Evolutionary conservation across 495 filamentous ascomycete species (phyloP).

Genomic region (Penicillium malachiteum): DNA sequence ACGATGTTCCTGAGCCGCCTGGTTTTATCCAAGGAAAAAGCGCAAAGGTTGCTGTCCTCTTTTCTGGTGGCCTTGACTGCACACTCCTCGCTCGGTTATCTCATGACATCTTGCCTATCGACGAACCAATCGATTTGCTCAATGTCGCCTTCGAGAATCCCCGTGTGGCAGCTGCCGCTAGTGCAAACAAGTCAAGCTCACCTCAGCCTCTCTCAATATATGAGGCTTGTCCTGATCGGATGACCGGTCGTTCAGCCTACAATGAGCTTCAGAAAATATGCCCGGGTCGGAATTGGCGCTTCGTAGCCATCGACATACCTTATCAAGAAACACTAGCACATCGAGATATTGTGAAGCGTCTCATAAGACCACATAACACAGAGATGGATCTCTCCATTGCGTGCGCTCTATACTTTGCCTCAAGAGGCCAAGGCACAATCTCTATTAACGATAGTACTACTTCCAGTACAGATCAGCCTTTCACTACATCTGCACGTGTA

Average conservation of each 20-base stretch:
- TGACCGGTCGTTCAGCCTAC: constrained; percentile 76
- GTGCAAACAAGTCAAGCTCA: constrained; percentile 11
- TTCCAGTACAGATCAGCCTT: constrained; percentile 25
- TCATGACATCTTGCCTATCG: constrained; percentile 71
- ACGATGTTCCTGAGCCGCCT: constrained; percentile 63
- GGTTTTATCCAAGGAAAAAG: constrained; percentile 27
- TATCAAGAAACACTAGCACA: constrained; percentile 73
- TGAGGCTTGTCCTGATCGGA: constrained; percentile 83
- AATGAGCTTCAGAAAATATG: constrained; percentile 70
- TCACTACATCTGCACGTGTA: constrained; percentile 73
- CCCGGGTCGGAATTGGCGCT: constrained; percentile 72
- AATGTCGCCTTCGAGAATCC: constrained; percentile 98
- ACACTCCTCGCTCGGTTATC: constrained; percentile 78
- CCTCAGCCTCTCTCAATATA: constrained; percentile 51
- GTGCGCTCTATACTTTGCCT: constrained; percentile 87
- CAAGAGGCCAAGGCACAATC: constrained; percentile 65
- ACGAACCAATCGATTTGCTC: constrained; percentile 77
- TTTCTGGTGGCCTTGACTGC: constrained; percentile 94
- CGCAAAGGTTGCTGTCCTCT: constrained; percentile 74
- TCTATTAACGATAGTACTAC: not conserved
- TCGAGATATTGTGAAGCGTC: constrained; percentile 62
- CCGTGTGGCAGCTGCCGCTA: constrained; percentile 58
- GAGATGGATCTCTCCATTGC: constrained; percentile 99
- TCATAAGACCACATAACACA: constrained; percentile 92
- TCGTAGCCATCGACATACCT: constrained; percentile 80